Base-by-base conservation (phyloP, 1,284 basidiomycete genomes). In the Apiotrichum brassicae region DNA sequence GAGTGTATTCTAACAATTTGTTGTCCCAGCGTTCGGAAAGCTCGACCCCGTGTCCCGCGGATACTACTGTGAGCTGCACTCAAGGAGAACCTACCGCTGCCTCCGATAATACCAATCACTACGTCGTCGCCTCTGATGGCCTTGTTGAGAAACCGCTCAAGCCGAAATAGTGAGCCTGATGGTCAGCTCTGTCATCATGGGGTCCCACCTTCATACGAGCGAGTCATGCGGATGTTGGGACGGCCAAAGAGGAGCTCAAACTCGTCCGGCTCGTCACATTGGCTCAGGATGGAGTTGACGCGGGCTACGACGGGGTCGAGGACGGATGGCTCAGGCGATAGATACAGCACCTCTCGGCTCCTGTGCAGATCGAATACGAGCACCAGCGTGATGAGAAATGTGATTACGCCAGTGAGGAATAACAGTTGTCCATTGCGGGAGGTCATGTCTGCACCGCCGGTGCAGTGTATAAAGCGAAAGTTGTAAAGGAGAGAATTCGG, bases 171-270 rank as follows among this genome's bases (percentile, higher is more conserved):
- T 0, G 68, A 71, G 1, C 68, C 68, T 70, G 43, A 6, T 7
- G 7, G 33, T 34, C 7, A 16, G 7, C 28, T 30, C 28, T 14
- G 28, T 9, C 28, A 14, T 18, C 18, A 12, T 44, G 16, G 4
- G 30, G 11, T 58, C 67, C 45, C 57, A 69, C 69, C 69, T 45
- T 71, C 69, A 47, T 71, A 71, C 5, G 56, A 62, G 35, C 69
- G 53, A 5, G 55, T 55, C 54, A 68, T 38, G 44, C 69, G 51
- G 19, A 71, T 37, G 48, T 71, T 71, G 19, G 60, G 51, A 34
- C 69, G 51, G 3, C 69, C 69, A 50, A 63, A 71, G 49, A 60
- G 57, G 6, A 37, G 22, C 49, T 65, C 64, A 36, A 66, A 69
- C 6, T 42, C 38, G 47, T 68, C 60, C 9, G 57, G 51, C 7